Percentiles rank a stretch among this genome's conserved stretches.
Evolutionary conservation across 768 basidiomycete genomes (phyloP).

Genomic region (Mycena amicta): DNA sequence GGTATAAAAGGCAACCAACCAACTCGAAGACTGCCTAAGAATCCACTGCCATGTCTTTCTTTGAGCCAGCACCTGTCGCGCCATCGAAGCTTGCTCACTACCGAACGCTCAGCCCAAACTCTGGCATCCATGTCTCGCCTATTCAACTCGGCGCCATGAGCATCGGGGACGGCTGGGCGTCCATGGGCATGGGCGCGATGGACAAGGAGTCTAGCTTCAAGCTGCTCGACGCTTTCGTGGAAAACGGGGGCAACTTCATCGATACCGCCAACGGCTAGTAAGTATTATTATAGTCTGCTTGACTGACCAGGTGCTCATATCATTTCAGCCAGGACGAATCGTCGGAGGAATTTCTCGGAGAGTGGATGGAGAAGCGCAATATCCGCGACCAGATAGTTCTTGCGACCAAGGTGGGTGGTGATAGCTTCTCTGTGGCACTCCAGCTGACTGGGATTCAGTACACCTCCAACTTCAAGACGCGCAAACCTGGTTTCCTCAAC

Average conservation of each 20-base stretch:
- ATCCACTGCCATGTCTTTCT: background rate
- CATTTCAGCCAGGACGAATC: constrained; percentile 1
- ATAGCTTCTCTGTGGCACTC: background rate
- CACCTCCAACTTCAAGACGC: constrained; percentile 27
- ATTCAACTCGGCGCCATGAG: constrained; percentile 39
- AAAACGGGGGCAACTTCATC: constrained; percentile 47
- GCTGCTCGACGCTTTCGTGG: constrained; percentile 40
- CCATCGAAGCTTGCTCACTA: constrained; percentile 24
- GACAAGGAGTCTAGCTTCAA: constrained; percentile 40
- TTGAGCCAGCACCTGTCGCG: constrained; percentile 23
- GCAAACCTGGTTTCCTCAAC: constrained; percentile 17
- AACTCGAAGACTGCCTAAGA: background rate
- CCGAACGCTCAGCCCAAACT: constrained; percentile 28
- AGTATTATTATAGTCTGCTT: background rate
- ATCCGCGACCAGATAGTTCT: constrained; percentile 54
- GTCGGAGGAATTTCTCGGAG: background rate
- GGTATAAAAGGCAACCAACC: background rate
- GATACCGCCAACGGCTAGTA: constrained; percentile 46
- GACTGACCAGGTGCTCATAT: background rate
- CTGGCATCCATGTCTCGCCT: constrained; percentile 39
- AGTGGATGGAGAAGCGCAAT: constrained; percentile 17
- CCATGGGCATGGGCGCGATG: constrained; percentile 31
- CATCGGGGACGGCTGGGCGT: constrained; percentile 36
- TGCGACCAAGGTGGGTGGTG: constrained; percentile 46
- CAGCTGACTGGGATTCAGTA: background rate